phyloP scores from a whole-genome alignment of 306 rosid genomes.

The Fragaria nilgerrensis region DNA sequence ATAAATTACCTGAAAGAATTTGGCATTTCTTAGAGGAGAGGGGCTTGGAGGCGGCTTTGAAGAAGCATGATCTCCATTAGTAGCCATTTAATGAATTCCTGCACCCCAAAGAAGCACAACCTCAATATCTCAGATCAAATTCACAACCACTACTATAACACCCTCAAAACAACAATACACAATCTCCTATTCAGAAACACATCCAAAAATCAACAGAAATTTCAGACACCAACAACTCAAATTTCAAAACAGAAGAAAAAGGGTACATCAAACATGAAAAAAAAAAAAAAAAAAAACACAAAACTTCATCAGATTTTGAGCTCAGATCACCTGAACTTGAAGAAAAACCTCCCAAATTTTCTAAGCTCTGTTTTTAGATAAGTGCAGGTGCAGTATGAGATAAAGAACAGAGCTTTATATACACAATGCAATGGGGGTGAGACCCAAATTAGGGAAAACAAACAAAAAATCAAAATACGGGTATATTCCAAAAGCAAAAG shows the following conservation, averaged over 20 bases:
- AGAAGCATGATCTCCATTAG: slow-evolving; percentile 44
- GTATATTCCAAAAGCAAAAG: neutral
- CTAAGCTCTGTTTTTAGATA: neutral
- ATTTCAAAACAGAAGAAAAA: neutral
- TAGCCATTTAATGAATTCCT: slow-evolving; percentile 32
- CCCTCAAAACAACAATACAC: neutral
- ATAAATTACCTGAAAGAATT: slow-evolving; percentile 51
- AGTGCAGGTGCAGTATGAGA: slow-evolving; percentile 12
- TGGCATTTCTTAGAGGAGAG: slow-evolving; percentile 53
- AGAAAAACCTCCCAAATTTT: slow-evolving; percentile 8
- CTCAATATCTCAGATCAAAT: slow-evolving; percentile 1
- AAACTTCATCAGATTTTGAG: neutral
- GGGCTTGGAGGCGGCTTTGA: slow-evolving; percentile 53
- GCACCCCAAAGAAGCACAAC: slow-evolving; percentile 22
- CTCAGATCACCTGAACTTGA: slow-evolving; percentile 17
- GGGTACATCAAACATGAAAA: neutral
- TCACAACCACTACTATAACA: neutral
- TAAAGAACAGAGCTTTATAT: slow-evolving; percentile 16
- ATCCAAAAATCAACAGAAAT: neutral
- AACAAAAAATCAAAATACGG: neutral
- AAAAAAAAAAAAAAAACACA: neutral
- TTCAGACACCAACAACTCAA: neutral
- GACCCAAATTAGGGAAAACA: neutral
- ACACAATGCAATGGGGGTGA: slow-evolving; percentile 1
- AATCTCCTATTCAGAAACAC: neutral